Evolutionary conservation across 2,329 filamentous ascomycete species (phyloP).

Genomic region (Knufia fluminis): DNA sequence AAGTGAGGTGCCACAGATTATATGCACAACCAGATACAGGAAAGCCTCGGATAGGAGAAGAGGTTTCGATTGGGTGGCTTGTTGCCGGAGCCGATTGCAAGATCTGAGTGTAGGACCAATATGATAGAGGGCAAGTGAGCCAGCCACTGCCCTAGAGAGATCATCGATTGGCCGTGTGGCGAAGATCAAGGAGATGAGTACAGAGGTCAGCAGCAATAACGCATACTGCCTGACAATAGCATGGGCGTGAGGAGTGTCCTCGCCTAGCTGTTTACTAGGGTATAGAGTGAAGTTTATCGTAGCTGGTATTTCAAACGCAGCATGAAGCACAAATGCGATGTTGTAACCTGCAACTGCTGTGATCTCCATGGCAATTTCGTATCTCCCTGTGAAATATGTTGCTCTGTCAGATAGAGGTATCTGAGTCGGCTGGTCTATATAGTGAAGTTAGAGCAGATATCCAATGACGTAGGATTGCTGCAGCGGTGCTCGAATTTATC

Average conservation of each 20-base stretch:
- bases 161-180: conserved; percentile 23
- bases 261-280: conserved; percentile 25
- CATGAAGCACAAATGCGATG: conserved; percentile 26
- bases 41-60: conserved; percentile 17
- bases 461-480: too few relatives aligned
- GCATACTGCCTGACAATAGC: conserved; percentile 32
- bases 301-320: conserved; percentile 30
- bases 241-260: conserved; percentile 28
- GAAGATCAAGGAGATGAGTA: conserved; percentile 29
- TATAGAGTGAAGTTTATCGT: conserved; percentile 30
- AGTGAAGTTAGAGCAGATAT: too few relatives aligned
- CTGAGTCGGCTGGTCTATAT: too few relatives aligned
- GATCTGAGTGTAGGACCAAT: conserved; percentile 27
- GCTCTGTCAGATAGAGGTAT: too few relatives aligned
- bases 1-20: conserved; percentile 10
- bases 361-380: not conserved
- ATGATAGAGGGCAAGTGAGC: conserved; percentile 30
- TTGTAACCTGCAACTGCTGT: conserved; percentile 7
- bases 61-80: conserved; percentile 9
- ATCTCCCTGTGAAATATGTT: too few relatives aligned
- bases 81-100: conserved; percentile 13
- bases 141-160: conserved; percentile 26
- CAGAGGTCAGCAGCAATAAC: conserved; percentile 28
- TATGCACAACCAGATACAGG: conserved; percentile 21
- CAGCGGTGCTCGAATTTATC: too few relatives aligned